Evolutionary conservation across 1,284 basidiomycete genomes (phyloP).

Genomic region (Pseudozyma flocculosa): DNA sequence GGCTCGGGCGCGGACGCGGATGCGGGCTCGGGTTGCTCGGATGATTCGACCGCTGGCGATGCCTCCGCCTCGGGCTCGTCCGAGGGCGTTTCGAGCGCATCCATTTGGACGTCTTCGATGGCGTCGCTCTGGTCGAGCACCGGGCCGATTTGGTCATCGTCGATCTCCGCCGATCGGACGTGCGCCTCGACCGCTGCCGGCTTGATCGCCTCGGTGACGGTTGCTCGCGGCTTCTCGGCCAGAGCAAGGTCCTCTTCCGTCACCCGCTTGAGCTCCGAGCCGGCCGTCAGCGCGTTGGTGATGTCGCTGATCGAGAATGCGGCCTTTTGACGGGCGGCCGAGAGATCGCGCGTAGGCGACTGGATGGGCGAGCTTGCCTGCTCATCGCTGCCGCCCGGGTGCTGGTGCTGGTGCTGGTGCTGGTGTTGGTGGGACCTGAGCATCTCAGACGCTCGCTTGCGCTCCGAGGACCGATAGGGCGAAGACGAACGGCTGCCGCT

Average conservation of each 20-base stretch:
- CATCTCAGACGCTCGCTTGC: neutral
- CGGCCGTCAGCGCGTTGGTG: neutral
- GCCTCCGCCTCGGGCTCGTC: no score
- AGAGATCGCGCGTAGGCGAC: constrained; percentile 32
- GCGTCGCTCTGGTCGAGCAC: no score
- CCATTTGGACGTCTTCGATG: no score
- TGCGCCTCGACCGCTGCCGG: neutral
- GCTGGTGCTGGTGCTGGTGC: neutral
- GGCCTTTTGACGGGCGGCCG: constrained; percentile 9
- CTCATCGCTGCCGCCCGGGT: constrained; percentile 18
- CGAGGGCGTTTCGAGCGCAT: no score
- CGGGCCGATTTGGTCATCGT: no score
- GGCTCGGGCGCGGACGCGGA: no score
- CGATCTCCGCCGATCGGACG: no score
- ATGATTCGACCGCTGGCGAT: no score
- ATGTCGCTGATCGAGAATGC: neutral
- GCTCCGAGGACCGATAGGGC: constrained; percentile 20
- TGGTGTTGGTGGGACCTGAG: no score
- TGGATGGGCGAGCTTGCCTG: constrained; percentile 36
- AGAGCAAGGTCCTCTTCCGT: neutral
- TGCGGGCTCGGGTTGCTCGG: no score
- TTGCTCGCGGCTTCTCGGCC: no score
- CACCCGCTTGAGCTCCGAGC: constrained; percentile 9
- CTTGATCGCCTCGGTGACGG: neutral
- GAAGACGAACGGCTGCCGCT: constrained; percentile 31